Evolutionary conservation across 768 basidiomycete species (phyloP).

Genomic region (Tephrocybe sp.): DNA sequence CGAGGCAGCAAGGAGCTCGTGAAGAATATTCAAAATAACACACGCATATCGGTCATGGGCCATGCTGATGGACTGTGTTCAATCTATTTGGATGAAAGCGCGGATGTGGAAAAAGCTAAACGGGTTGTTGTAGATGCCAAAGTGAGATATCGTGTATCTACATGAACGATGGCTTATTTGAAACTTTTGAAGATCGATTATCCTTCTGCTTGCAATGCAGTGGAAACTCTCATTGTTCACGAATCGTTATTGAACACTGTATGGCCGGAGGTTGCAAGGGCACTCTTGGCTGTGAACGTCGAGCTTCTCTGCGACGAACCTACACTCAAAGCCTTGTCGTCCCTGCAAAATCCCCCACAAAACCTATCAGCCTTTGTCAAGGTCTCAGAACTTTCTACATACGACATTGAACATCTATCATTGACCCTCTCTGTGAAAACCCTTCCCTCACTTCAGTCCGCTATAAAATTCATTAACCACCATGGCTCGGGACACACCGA

Average conservation of each 20-base stretch:
- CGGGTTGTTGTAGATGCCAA: slow-evolving; percentile 89
- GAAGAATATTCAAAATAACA: slow-evolving; percentile 81
- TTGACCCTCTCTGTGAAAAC: slow-evolving; percentile 79
- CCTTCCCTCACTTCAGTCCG: slow-evolving; percentile 66
- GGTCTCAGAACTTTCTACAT: slow-evolving; percentile 59
- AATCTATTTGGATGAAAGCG: slow-evolving; percentile 84
- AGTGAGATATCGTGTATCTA: slow-evolving; percentile 38
- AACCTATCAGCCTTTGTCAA: slow-evolving; percentile 47
- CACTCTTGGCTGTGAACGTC: slow-evolving; percentile 68
- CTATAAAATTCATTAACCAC: slow-evolving; percentile 86
- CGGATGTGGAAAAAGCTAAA: slow-evolving; percentile 75
- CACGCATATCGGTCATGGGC: slow-evolving; percentile 97
- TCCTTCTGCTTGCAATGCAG: slow-evolving; percentile 93
- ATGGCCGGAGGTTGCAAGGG: slow-evolving; percentile 78
- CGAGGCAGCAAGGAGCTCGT: slow-evolving; percentile 93
- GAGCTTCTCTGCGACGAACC: slow-evolving; percentile 75
- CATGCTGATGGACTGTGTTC: slow-evolving; percentile 96
- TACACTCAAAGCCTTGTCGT: slow-evolving; percentile 55
- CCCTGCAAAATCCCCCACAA: slow-evolving; percentile 28
- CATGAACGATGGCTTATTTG: background rate
- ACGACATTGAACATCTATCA: slow-evolving; percentile 85
- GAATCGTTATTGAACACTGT: slow-evolving; percentile 62
- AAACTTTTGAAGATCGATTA: slow-evolving; percentile 70
- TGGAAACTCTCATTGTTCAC: slow-evolving; percentile 88
- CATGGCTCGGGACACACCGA: slow-evolving; percentile 98